Evolutionary conservation across 139 green algal genomes (phyloP).

Genomic region (Pleodorina starrii): DNA sequence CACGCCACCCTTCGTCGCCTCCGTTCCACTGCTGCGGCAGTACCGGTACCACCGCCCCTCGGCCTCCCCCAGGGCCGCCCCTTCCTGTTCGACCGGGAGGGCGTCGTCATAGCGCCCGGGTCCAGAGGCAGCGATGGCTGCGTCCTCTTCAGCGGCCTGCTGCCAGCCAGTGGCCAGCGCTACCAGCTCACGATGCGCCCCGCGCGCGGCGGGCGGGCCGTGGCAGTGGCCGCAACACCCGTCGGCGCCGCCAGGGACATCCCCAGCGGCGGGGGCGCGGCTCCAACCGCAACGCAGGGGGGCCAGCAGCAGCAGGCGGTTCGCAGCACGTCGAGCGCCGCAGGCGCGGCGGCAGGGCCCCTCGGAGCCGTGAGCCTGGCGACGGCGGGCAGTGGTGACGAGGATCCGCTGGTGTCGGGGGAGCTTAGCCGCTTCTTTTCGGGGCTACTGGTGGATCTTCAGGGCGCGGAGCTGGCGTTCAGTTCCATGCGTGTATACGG

Average conservation of each 20-base stretch:
- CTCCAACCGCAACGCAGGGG: too few species aligned
- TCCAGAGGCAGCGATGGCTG: neutral
- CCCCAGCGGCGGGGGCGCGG: too few species aligned
- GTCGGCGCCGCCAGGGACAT: neutral
- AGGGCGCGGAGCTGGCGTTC: constrained; percentile 57
- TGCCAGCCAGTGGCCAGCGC: constrained; percentile 42
- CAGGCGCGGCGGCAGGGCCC: neutral
- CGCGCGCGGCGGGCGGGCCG: constrained; percentile 8
- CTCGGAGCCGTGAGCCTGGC: neutral
- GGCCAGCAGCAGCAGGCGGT: neutral
- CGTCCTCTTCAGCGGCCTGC: constrained; percentile 49
- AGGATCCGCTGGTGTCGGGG: constrained; percentile 23
- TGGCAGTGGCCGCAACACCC: constrained; percentile 36
- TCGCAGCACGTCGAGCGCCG: neutral
- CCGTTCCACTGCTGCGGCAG: too few species aligned
- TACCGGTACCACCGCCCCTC: too few species aligned
- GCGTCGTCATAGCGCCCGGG: constrained; percentile 26
- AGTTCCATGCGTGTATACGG: constrained; percentile 1
- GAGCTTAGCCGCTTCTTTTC: constrained; percentile 55
- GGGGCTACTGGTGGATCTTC: constrained; percentile 52
- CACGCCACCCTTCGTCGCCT: too few species aligned
- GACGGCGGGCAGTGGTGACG: constrained; percentile 5
- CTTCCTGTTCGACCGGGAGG: constrained; percentile 56
- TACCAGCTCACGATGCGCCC: constrained; percentile 55
- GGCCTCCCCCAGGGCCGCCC: constrained; percentile 45